Conservation (phyloP, 495 filamentous ascomycete species). For the Aspergillus avenaceus region DNA sequence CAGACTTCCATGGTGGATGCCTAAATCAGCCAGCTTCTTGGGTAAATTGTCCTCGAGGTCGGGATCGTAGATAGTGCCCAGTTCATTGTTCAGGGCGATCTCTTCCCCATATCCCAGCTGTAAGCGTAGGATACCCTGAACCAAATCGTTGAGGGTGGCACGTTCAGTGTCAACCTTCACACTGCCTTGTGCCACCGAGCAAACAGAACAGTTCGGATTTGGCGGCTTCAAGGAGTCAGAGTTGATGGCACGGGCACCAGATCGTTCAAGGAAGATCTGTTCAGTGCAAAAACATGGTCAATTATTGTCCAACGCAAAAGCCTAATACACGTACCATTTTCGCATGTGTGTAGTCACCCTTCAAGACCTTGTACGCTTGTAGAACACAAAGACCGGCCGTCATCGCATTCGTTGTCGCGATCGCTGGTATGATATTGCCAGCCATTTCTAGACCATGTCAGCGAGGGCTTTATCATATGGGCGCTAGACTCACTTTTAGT, state of each 20-base stretch:
- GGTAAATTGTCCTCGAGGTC: constrained; percentile 82
- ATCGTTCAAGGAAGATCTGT: constrained; percentile 74
- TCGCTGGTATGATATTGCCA: constrained; percentile 97
- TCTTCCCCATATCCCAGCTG: constrained; percentile 81
- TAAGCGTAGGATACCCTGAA: constrained; percentile 64
- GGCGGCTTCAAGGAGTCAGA: constrained; percentile 71
- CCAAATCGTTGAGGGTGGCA: constrained; percentile 77
- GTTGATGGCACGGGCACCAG: constrained; percentile 66
- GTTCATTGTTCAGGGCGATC: constrained; percentile 67
- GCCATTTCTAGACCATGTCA: constrained; percentile 69
- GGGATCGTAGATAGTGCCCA: constrained; percentile 76
- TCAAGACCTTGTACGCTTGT: constrained; percentile 88
- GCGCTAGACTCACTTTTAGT: constrained; percentile 65
- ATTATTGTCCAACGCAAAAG: not conserved
- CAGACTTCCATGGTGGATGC: constrained; percentile 66
- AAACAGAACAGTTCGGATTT: constrained; percentile 76
- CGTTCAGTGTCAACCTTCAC: constrained; percentile 64
- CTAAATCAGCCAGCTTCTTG: constrained; percentile 76
- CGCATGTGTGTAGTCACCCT: constrained; percentile 60
- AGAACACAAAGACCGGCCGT: constrained; percentile 90
- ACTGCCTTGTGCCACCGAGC: constrained; percentile 64
- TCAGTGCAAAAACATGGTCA: constrained; percentile 2
- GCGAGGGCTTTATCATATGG: not conserved
- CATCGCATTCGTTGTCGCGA: constrained; percentile 97
- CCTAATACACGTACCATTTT: constrained; percentile 42